phyloP scores from a whole-genome alignment of 192 early-diverging fungal species.

The Linderina pennispora region DNA sequence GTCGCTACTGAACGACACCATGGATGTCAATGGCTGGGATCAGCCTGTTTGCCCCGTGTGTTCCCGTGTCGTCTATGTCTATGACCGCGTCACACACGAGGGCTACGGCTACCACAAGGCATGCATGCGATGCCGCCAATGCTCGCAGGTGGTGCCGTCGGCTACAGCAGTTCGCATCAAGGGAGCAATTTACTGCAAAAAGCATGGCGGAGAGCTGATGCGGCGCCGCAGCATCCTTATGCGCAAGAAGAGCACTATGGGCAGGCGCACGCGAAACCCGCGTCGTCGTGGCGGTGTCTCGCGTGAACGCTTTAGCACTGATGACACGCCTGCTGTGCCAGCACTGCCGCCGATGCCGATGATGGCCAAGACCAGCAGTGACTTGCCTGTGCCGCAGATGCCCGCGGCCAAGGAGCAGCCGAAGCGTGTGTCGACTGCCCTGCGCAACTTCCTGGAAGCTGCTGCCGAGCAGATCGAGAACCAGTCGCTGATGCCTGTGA shows the following conservation, averaged over 20 bases:
- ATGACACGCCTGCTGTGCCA: conserved; percentile 5
- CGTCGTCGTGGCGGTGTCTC: conserved; percentile 23
- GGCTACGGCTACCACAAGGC: conserved; percentile 49
- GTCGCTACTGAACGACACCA: conserved; percentile 40
- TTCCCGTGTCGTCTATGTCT: conserved; percentile 35
- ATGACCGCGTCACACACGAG: conserved; percentile 46
- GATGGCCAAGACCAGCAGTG: conserved; percentile 1
- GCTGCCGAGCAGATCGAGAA: conserved; percentile 47
- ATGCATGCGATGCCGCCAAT: conserved; percentile 48
- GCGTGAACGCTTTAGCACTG: conserved; percentile 10
- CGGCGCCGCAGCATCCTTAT: conserved; percentile 51
- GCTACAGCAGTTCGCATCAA: conserved; percentile 40
- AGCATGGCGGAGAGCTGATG: conserved; percentile 44
- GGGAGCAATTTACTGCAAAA: conserved; percentile 47
- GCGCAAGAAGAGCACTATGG: conserved; percentile 51
- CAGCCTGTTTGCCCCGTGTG: conserved; percentile 48
- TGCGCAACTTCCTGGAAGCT: conserved; percentile 45
- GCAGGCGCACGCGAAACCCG: conserved; percentile 36
- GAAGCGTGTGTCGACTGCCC: conserved; percentile 27
- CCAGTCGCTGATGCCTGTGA: conserved; percentile 18
- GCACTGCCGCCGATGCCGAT: conserved; percentile 32
- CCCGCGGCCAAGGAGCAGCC: conserved; percentile 3
- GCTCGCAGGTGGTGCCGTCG: conserved; percentile 32
- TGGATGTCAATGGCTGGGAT: conserved; percentile 43
- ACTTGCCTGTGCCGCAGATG: conserved; percentile 6